Percentiles rank a stretch among this genome's conserved stretches.
phyloP scores from a whole-genome alignment of 2,329 filamentous ascomycete species.

The Penicillium glabrum region DNA sequence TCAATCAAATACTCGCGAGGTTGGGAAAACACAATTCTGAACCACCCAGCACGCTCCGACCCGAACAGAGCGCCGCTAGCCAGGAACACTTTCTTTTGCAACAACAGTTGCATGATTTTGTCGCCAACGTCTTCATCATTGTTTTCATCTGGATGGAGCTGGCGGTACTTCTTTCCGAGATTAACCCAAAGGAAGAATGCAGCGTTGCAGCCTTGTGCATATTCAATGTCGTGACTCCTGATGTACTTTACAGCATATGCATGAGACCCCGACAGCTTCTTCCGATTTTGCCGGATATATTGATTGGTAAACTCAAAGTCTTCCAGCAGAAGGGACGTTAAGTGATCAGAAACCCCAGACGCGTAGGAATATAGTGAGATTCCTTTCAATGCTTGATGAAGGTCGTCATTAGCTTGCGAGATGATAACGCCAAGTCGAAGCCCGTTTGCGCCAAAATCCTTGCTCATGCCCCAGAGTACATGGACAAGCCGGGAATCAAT shows the following conservation, averaged over 20 bases:
- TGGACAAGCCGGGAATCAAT: too few species aligned
- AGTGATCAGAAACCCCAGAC: too few species aligned
- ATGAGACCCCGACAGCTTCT: background rate
- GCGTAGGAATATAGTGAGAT: too few species aligned
- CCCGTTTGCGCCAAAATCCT: too few species aligned
- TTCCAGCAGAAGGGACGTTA: too few species aligned
- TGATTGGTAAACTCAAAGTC: too few species aligned
- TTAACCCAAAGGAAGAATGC: constrained; percentile 15
- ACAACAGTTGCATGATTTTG: background rate
- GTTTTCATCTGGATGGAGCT: background rate
- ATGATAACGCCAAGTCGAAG: too few species aligned
- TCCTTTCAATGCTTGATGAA: too few species aligned
- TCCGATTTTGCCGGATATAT: background rate
- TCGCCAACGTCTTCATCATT: background rate
- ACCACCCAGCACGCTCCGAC: constrained; percentile 11
- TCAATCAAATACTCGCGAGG: too few species aligned
- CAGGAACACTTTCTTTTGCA: background rate
- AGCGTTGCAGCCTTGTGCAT: constrained; percentile 7
- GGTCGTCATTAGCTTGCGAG: too few species aligned
- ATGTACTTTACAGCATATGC: background rate
- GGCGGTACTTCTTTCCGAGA: background rate
- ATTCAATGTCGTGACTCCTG: constrained; percentile 7
- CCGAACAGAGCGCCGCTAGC: constrained; percentile 8
- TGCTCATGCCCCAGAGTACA: too few species aligned
- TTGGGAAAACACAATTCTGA: constrained; percentile 11